A percentile compares a stretch with the other conserved stretches of the same genome.
These are phyloP conservation scores for Geosmithia putterillii DNA, from an alignment of 2,329 filamentous ascomycete species.

Conservation along the genomic window DNA sequence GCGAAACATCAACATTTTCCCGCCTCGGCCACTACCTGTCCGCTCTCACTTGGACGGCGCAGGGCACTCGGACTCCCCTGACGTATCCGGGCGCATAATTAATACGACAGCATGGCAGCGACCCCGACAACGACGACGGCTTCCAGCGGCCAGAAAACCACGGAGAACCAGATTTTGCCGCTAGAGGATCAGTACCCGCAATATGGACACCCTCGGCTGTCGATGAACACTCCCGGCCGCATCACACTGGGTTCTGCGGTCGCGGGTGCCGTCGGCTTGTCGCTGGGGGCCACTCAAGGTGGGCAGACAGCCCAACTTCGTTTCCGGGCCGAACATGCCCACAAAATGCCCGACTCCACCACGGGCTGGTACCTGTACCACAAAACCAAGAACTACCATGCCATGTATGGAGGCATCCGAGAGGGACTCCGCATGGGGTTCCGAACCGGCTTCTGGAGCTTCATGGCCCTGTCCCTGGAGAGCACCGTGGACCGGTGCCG, in stretches of 20 bases:
- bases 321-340: conserved; percentile 92
- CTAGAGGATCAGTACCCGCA: not conserved
- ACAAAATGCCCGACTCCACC: conserved; percentile 73
- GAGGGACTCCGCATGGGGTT: conserved; percentile 68
- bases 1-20: not conserved
- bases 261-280: conserved; percentile 56
- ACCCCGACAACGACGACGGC: not conserved
- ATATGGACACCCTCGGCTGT: conserved; percentile 31
- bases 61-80: not conserved
- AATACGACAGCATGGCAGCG: not conserved
- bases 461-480: conserved; percentile 70
- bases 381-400: conserved; percentile 91
- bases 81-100: not conserved
- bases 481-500: conserved; percentile 70
- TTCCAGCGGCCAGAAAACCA: too few relatives aligned
- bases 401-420: conserved; percentile 62
- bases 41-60: not conserved
- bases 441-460: conserved; percentile 59
- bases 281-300: conserved; percentile 60
- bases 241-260: conserved; percentile 51
- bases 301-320: conserved; percentile 63
- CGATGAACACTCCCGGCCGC: conserved; percentile 52
- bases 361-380: conserved; percentile 98
- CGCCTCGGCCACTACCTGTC: not conserved
- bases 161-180: too few relatives aligned